These are phyloP conservation scores for Pneumocystis oryctolagi DNA, from an alignment of 1,139 yeast genomes.

Conservation along the genomic window DNA sequence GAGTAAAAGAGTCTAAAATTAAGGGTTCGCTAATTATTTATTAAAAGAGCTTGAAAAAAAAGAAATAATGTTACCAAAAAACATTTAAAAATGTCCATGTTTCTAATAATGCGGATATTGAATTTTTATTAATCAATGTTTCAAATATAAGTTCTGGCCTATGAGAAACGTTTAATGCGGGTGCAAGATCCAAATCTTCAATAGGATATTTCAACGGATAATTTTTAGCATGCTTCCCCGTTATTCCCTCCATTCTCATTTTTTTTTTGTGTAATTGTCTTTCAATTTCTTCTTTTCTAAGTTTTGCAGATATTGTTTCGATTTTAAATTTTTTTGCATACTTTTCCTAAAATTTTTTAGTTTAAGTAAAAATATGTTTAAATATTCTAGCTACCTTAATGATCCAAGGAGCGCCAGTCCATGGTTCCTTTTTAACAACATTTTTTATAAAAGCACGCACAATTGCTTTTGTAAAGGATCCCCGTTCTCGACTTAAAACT, in stretches of 20 bases:
- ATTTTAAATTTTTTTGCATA: slow-evolving; percentile 31
- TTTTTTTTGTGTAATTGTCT: slow-evolving; percentile 13
- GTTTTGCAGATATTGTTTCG: slow-evolving; percentile 24
- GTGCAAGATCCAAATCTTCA: slow-evolving; percentile 15
- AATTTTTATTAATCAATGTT: slow-evolving; percentile 8
- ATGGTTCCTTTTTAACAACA: slow-evolving; percentile 65
- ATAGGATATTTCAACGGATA: slow-evolving; percentile 1
- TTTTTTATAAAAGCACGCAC: slow-evolving; percentile 79
- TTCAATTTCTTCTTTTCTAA: slow-evolving; percentile 14
- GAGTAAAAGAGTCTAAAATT: slow-evolving; percentile 55
- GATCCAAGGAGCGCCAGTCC: slow-evolving; percentile 93
- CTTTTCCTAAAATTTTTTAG: neutral
- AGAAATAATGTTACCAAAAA: slow-evolving; percentile 26
- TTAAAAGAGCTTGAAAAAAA: neutral
- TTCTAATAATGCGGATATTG: slow-evolving; percentile 32
- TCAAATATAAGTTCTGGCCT: slow-evolving; percentile 16
- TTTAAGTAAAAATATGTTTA: neutral
- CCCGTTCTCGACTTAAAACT: slow-evolving; percentile 67
- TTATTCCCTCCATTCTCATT: slow-evolving; percentile 1
- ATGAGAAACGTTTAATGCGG: slow-evolving; percentile 7
- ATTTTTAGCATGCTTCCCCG: neutral
- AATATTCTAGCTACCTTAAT: slow-evolving; percentile 44
- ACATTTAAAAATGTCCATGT: slow-evolving; percentile 64
- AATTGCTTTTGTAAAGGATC: slow-evolving; percentile 75
- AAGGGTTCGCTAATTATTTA: slow-evolving; percentile 33